A percentile compares a stretch with the other conserved stretches of the same genome.
These are phyloP conservation scores for Prorocentrum cordatum DNA, from an alignment of 169 alveolate genomes.

Conservation along the genomic window DNA sequence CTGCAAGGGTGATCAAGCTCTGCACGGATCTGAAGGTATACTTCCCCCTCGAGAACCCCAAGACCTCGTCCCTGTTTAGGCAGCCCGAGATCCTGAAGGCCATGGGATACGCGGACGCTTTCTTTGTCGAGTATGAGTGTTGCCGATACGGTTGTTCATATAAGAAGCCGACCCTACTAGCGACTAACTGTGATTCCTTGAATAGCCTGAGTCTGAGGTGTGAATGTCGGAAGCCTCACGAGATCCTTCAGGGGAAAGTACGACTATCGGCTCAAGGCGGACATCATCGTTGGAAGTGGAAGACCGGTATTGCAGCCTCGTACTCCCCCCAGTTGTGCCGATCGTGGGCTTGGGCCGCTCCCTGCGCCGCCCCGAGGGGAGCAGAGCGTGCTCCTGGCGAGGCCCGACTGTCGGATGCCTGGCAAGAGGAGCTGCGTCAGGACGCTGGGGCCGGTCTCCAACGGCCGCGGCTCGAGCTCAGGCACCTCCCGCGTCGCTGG, in stretches of 20 bases:
- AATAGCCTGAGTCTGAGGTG: background rate
- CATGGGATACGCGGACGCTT: background rate
- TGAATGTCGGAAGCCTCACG: background rate
- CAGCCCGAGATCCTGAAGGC: background rate
- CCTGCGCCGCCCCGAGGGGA: no score
- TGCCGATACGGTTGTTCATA: background rate
- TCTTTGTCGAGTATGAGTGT: background rate
- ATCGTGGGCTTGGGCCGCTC: no score
- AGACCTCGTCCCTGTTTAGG: background rate
- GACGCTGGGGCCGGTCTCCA: no score
- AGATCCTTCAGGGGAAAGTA: background rate
- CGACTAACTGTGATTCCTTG: background rate
- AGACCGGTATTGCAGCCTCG: no score
- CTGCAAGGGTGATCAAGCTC: background rate
- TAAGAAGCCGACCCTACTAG: background rate
- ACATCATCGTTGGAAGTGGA: no score
- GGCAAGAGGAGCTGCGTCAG: no score
- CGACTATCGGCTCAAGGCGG: no score
- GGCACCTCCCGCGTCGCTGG: no score
- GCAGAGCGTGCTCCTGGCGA: no score
- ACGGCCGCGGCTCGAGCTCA: no score
- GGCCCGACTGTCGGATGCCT: no score
- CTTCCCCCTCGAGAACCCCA: constrained; percentile 2
- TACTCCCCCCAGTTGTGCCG: no score
- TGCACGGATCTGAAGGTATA: background rate